Base-by-base conservation (phyloP, 1,139 yeast species). In the Meyerozyma athensensis region DNA sequence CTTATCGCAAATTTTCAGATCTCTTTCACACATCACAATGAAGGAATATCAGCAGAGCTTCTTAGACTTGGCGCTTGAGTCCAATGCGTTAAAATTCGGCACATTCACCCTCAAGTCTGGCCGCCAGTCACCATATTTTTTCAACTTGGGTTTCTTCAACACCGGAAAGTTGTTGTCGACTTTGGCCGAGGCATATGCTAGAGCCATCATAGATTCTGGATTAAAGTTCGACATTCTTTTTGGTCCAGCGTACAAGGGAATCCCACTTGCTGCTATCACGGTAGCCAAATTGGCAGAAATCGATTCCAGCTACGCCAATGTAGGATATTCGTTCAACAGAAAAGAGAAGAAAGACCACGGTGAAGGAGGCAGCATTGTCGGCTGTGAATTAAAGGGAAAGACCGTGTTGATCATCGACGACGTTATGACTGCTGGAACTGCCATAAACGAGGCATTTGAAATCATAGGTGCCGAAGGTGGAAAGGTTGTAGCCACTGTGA, bases 231-330 rank as follows among this genome's bases (percentile, higher is more conserved):
- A 92, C 54, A 81, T 92, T 30, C 69, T 92, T 41, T 92, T 92
- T 54, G 98, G 98, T 9, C 98, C 98, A 13, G 98, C 98, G 20
- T 92, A 92, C 66, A 92, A 92, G 66, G 98, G 98, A 19, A 92
- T 92, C 50, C 96, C 98, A 21, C 72, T 92, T 40, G 95, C 96
- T 38, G 96, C 98, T 7, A 77, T 90, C 43, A 87, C 96, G 8
- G 87, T 86, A 40, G 89, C 94, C 40, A 90, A 92, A 62, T 73
- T 92, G 47, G 95, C 94, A 24, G 97, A 92, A 63, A 71, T 89
- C 48, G 92, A 86, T 43, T 89, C 89, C n/a, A 80, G 79, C 52
- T 86, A 80, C 59, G 74, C 72, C 38, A 58, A 74, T 42, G 70
- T 81, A 43, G 82, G 79, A 37, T 87, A 83, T 57, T 72, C 92